Base-by-base conservation (phyloP, 2,329 filamentous ascomycete species). In the Clarireedia paspali region DNA sequence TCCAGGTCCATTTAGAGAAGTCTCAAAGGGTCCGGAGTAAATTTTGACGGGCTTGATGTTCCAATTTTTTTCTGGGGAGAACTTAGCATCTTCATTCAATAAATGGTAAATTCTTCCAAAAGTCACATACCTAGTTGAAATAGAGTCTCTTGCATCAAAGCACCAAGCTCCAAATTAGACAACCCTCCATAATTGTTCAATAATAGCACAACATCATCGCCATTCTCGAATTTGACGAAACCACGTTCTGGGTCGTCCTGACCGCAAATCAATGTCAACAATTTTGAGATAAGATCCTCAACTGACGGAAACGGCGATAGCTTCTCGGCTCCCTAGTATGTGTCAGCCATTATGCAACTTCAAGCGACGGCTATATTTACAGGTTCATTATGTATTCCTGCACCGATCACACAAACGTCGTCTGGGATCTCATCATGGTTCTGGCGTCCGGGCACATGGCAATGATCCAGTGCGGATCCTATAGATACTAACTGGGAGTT, bases 381-480 rank as follows among this genome's bases (percentile, higher is more conserved):
- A 0, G 83, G 83, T 67, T 87, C 83, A 64, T 85, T 85, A 66
- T 87, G 84, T 14, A 82, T 82, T 0, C 84, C 83, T 23, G 83
- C 85, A 3, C 84, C 83, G n/a, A 86, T 73, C 66, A 84, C 83
- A 38, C 85, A 68, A 56, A 81, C 80, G 55, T 81, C 68, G 1
- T 67, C 64, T 14, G 68, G 67, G 4, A 79, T 71, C 0, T 73
- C 70, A 60, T 79, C 74, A 56, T 80, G 77, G 6, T 76, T 75
- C 36, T 75, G 72, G 56, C 76, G 63, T 10, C 76, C 77, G 3
- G 76, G 77, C 2, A 80, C 76, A 60, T 79, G 76, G 62, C 77
- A 79, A 62, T 78, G 76, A 62, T 80, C 76, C 15, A 80, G 61
- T 50, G 73, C 75, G 12, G 75, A 74, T 1, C 75, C 77, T 52